These are phyloP conservation scores for Solanum etuberosum DNA, from an alignment of 257 asterid species.

Conservation along the genomic window DNA sequence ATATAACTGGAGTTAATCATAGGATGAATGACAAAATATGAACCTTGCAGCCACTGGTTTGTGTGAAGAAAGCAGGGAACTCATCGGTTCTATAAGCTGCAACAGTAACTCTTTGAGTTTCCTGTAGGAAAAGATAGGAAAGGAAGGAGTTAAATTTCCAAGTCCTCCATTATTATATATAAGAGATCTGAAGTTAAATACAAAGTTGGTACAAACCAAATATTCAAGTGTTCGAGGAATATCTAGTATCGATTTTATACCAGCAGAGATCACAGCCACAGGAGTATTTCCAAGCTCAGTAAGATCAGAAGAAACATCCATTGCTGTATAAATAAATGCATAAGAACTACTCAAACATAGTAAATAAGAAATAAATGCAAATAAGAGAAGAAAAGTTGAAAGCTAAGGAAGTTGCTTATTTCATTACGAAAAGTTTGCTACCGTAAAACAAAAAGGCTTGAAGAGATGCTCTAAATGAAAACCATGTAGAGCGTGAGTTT, in stretches of 20 bases:
- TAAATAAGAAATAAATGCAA: background rate
- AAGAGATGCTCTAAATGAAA: background rate
- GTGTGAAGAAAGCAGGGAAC: constrained; percentile 92
- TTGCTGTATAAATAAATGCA: constrained; percentile 37
- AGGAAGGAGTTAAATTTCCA: background rate
- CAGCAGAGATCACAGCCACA: constrained; percentile 85
- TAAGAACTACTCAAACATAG: background rate
- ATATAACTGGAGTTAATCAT: background rate
- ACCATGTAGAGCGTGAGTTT: background rate
- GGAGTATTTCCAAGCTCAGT: constrained; percentile 91
- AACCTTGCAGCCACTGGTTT: constrained; percentile 81
- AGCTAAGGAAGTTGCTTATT: background rate
- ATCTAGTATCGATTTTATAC: constrained; percentile 88
- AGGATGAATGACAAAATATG: background rate
- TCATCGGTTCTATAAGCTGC: constrained; percentile 74
- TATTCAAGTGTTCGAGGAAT: constrained; percentile 84
- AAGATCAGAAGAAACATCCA: constrained; percentile 95
- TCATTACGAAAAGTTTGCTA: background rate
- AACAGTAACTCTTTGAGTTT: constrained; percentile 93
- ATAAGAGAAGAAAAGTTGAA: background rate
- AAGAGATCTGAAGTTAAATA: background rate
- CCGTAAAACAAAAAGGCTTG: background rate
- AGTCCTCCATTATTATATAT: background rate
- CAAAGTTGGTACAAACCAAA: constrained; percentile 39
- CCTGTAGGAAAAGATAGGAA: constrained; percentile 36